phyloP scores from a whole-genome alignment of 441 rosid species.

The Euphorbia schlechtendalii region DNA sequence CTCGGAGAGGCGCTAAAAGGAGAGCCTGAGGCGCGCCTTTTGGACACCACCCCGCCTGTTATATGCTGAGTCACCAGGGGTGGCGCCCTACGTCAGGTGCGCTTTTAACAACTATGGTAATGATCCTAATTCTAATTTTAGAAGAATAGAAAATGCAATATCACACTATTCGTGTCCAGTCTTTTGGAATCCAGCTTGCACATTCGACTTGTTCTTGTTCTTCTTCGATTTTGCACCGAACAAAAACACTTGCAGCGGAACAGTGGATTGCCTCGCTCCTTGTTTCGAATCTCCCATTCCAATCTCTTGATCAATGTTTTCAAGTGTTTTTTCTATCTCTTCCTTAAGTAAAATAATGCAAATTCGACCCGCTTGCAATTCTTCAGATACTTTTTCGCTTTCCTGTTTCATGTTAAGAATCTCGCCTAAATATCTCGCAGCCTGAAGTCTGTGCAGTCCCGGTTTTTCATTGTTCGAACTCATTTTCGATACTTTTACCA shows the following conservation, averaged over 20 bases:
- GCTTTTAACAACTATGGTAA: no score
- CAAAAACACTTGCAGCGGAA: constrained; percentile 60
- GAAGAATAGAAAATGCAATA: no score
- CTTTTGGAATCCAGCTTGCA: constrained; percentile 37
- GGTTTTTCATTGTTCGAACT: constrained; percentile 23
- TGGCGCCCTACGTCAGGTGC: no score
- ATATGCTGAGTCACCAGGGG: no score
- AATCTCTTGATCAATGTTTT: constrained; percentile 47
- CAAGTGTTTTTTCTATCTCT: constrained; percentile 46
- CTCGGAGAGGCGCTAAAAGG: no score
- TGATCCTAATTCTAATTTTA: no score
- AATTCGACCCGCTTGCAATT: constrained; percentile 46
- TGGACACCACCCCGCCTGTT: no score
- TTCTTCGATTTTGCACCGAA: constrained; percentile 79
- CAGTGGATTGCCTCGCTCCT: constrained; percentile 34
- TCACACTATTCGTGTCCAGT: no score
- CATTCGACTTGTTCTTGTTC: constrained; percentile 27
- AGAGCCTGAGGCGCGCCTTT: no score
- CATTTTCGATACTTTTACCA: constrained; percentile 39
- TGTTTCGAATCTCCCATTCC: constrained; percentile 33
- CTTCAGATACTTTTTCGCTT: constrained; percentile 51
- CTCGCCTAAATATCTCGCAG: constrained; percentile 83
- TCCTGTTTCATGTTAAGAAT: constrained; percentile 89
- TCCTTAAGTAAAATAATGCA: constrained; percentile 37
- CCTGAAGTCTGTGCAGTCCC: constrained; percentile 49